phyloP scores from a whole-genome alignment of 176 grass and related monocot genomes.

The Microstegium vimineum region DNA sequence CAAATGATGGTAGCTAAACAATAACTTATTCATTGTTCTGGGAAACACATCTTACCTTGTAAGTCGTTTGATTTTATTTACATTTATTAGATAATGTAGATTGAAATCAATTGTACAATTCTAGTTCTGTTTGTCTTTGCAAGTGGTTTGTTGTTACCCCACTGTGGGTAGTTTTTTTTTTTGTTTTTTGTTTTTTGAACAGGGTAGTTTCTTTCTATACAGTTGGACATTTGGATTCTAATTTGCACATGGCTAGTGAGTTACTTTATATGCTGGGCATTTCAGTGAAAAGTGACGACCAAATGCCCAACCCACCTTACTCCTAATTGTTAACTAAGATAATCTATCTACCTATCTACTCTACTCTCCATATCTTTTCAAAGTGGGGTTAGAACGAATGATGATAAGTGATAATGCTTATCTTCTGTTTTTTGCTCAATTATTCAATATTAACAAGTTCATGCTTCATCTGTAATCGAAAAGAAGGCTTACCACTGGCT shows the following conservation, averaged over 20 bases:
- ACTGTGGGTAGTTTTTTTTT: background rate
- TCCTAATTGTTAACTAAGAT: background rate
- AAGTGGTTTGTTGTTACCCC: conserved; percentile 5
- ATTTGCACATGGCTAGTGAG: background rate
- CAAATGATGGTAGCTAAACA: background rate
- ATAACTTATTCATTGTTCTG: background rate
- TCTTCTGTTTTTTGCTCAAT: background rate
- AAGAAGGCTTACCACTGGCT: background rate
- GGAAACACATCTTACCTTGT: background rate
- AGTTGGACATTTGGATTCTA: background rate
- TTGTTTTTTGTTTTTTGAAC: background rate
- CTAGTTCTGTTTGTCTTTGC: background rate
- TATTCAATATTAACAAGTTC: background rate
- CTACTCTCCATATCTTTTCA: background rate
- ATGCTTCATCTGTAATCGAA: background rate
- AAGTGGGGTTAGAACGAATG: conserved; percentile 3
- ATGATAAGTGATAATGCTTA: background rate
- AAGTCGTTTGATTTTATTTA: conserved; percentile 3
- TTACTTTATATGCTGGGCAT: background rate
- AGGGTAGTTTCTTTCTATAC: background rate
- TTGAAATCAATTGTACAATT: background rate
- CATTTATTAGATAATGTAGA: background rate
- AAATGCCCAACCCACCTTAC: background rate
- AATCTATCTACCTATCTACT: background rate
- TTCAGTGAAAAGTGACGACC: background rate